Conservation (phyloP, 176 grass and related monocot genomes). For the Olyra latifolia region DNA sequence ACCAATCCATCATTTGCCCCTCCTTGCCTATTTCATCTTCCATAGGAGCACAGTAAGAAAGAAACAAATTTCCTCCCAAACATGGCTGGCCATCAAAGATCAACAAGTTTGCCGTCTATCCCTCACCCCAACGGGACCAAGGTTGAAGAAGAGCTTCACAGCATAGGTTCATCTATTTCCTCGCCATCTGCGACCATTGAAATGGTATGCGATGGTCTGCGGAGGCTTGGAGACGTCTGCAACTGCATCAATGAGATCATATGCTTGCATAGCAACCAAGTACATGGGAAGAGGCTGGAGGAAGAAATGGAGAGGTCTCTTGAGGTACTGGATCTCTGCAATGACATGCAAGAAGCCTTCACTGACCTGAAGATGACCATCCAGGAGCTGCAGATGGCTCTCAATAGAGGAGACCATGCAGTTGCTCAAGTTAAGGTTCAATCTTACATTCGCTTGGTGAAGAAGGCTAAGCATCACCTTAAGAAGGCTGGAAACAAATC, state of each 20-base stretch:
- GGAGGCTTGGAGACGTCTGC: constrained; percentile 40
- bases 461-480: constrained; percentile 43
- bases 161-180: constrained; percentile 16
- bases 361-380: constrained; percentile 39
- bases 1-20: not conserved
- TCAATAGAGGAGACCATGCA: constrained; percentile 22
- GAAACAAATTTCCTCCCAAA: not conserved
- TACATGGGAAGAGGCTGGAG: constrained; percentile 42
- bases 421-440: constrained; percentile 26
- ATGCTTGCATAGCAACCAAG: constrained; percentile 43
- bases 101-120: constrained; percentile 43
- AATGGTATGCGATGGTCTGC: constrained; percentile 22
- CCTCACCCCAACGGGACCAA: constrained; percentile 10
- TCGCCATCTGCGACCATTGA: constrained; percentile 23
- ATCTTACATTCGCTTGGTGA: constrained; percentile 32
- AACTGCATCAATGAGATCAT: constrained; percentile 36
- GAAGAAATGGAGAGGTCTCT: constrained; percentile 52
- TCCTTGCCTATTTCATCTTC: not conserved
- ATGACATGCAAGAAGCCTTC: constrained; percentile 29
- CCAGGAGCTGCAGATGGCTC: constrained; percentile 36
- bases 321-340: constrained; percentile 48
- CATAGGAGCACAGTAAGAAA: not conserved
- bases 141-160: constrained; percentile 27
- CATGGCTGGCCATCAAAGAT: constrained; percentile 50
- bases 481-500: constrained; percentile 33